Evolutionary conservation across 169 alveolate genomes (phyloP), one percentile per base, ranked within the genome.

Genomic region (Cryptosporidium viatorum): DNA sequence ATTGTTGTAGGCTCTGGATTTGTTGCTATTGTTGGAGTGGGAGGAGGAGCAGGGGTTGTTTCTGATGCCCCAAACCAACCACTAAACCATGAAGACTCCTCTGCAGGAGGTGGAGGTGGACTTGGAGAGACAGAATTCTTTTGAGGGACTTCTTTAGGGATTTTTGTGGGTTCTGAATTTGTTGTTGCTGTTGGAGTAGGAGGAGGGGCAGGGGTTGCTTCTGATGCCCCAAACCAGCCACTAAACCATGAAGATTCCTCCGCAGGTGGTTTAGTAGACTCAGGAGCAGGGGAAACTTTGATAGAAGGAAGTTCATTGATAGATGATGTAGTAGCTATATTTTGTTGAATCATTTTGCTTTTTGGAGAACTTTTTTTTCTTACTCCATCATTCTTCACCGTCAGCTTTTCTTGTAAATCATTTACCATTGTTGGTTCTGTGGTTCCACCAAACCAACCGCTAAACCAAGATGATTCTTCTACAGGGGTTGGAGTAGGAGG

Each of bases 1-100:
- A 0, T 16, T 55, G 67, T n/a, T 2, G n/a, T 23, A 9, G 67
- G 37, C 18, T 45, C 86, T 23, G 67, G 29, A 10, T n/a, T n/a
- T 74, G 73, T 7, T 12, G 29, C 29, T 2, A 48, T 80, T 33
- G 39, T n/a, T 41, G 80, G 80, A 10, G 73, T 80, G 14, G 73
- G 73, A 18, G 75, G 69, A 39, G 89, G 73, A 41, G 89, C 75
- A 37, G 73, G 89, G 16, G 89, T 80, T n/a, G 59, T 43, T 62
- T 80, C 89, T 3, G 89, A 31, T 55, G 41, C 39, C 12, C 68
- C 89, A 41, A 80, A 80, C 89, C 89, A 80, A n/a, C 67, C 59
- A 9, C 67, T 58, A 67, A 80, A 80, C 89, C 89, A 80, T 29
- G 89, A 80, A 2, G 74, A 16, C n/a, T 37, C 73, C 21, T 80